Conservation (phyloP, 2,329 filamentous ascomycete genomes). For the Fusarium lateritium region DNA sequence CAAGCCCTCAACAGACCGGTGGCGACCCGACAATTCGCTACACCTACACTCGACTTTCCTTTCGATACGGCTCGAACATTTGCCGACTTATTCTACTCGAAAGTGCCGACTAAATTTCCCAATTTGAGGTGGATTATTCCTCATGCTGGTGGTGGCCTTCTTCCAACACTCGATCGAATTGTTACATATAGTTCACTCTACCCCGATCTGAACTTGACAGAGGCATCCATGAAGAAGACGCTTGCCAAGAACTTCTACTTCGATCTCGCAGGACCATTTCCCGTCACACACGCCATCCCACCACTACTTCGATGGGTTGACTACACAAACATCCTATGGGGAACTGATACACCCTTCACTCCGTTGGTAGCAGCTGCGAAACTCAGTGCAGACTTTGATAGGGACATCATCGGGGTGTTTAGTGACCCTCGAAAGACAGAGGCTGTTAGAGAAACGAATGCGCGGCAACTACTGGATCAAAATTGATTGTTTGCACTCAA, state of each 20-base stretch:
- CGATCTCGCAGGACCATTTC: slow-evolving; percentile 23
- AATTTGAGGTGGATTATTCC: slow-evolving; percentile 48
- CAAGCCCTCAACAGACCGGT: slow-evolving; percentile 26
- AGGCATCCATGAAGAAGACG: slow-evolving; percentile 11
- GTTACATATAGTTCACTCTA: slow-evolving; percentile 24
- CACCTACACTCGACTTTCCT: slow-evolving; percentile 16
- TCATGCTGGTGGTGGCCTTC: slow-evolving; percentile 45
- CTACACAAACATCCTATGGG: slow-evolving; percentile 21
- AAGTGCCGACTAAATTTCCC: slow-evolving; percentile 44
- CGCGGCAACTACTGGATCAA: slow-evolving; percentile 9
- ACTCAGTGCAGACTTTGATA: slow-evolving; percentile 19
- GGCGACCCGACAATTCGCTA: slow-evolving; percentile 19
- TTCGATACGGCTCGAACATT: slow-evolving; percentile 39
- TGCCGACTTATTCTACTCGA: slow-evolving; percentile 38
- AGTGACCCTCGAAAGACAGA: slow-evolving; percentile 10
- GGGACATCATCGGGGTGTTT: slow-evolving; percentile 9
- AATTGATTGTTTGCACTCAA: not conserved
- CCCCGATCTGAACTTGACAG: slow-evolving; percentile 16
- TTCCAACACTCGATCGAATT: slow-evolving; percentile 45
- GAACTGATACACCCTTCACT: slow-evolving; percentile 27
- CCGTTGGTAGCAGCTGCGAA: slow-evolving; percentile 17
- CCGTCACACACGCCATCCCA: slow-evolving; percentile 18
- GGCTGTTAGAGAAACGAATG: slow-evolving; percentile 19
- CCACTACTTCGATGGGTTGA: slow-evolving; percentile 26
- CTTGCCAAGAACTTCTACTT: slow-evolving; percentile 19